Evolutionary conservation across 2,329 filamentous ascomycete species (phyloP), one percentile per base, ranked within the genome.

Genomic region (Xylaria sp.): DNA sequence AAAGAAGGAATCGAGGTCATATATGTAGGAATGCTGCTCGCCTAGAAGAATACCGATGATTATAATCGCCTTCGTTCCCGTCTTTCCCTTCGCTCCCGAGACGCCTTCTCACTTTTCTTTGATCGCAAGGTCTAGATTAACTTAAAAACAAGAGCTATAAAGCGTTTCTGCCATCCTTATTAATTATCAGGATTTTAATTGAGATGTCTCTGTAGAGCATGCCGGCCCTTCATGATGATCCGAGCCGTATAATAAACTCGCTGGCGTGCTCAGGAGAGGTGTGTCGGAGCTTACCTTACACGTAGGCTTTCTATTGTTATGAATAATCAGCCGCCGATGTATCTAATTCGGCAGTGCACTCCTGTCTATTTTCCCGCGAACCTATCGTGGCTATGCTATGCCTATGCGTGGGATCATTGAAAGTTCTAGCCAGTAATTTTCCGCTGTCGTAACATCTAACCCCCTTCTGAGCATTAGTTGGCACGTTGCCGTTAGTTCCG

Each of bases 1-100:
- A 69, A 81, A 82, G 64, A 82, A 81, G 3, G 77, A 82, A 65
- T 82, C 78, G 22, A 80, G 73, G 66, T 82, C 77, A 68, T 83
- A 76, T 73, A 81, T 80, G 29, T 79, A 79, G 1, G 73, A 78
- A 71, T 81, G 77, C 27, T 75, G 58, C 65, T 81, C 74, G n/a
- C 74, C 76, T 25, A 75, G 44, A 63, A 82, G 78, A 6, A 73
- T 69, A 0, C 79, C 76, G 65, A 82, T 81, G 5, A 77, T 78
- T 75, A 82, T 81, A 65, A 81, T 81, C 15, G 74, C 77, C 68
- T 70, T 71, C 7, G 78, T 82, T 22, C 79, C 77, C 15, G 77
- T 81, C 68, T 77, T 80, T 25, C 76, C 72, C 58, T 63, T 74
- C 25, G 77, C 77, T 55, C 77, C 78, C 7, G 73, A 78, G 42